These are phyloP conservation scores for Suillus cothurnatus DNA, from an alignment of 768 basidiomycete species.

Conservation along the genomic window DNA sequence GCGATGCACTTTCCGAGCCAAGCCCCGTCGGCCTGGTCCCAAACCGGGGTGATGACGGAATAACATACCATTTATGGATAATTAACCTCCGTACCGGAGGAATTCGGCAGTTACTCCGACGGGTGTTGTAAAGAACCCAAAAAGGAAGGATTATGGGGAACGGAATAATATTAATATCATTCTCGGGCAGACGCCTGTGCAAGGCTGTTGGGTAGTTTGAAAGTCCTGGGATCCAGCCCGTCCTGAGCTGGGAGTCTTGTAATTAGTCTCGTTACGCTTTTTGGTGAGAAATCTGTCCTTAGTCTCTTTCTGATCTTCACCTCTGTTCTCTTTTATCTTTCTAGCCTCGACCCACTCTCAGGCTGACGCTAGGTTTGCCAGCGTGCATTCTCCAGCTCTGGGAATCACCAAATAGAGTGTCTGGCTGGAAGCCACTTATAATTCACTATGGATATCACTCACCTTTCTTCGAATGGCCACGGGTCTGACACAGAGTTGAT, in stretches of 20 bases:
- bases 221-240: slow-evolving; percentile 5
- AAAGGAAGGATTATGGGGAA: slow-evolving; percentile 6
- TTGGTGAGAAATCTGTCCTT: background rate
- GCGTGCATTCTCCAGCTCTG: background rate
- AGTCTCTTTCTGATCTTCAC: slow-evolving; percentile 3
- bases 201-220: slow-evolving; percentile 5
- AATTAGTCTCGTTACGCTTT: background rate
- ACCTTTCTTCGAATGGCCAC: background rate
- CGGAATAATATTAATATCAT: slow-evolving; percentile 7
- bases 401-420: background rate
- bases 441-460: background rate
- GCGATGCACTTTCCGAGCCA: slow-evolving; percentile 14
- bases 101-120: background rate
- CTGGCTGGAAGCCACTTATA: background rate
- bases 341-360: background rate
- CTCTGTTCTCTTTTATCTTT: background rate
- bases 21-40: background rate
- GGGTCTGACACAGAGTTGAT: background rate
- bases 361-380: background rate
- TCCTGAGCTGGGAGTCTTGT: background rate
- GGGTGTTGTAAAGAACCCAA: slow-evolving; percentile 4
- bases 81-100: background rate
- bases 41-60: slow-evolving; percentile 6
- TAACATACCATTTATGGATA: slow-evolving; percentile 16
- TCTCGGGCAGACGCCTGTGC: slow-evolving; percentile 7